Percentiles rank a stretch among this genome's conserved stretches.
phyloP scores from a whole-genome alignment of 768 basidiomycete species.

The Pluteus cervinus region DNA sequence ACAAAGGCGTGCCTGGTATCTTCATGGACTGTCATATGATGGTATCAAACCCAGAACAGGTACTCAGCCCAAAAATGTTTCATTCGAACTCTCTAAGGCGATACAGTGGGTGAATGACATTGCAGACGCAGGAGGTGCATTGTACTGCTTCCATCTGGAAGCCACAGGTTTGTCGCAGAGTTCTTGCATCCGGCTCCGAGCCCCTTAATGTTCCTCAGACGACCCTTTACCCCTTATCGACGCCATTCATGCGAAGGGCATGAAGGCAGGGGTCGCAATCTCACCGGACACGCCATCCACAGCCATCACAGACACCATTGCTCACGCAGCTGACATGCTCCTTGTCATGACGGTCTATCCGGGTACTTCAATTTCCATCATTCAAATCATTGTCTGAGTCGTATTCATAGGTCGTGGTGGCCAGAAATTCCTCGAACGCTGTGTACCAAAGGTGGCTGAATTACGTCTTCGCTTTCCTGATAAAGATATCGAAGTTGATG shows the following conservation, averaged over 20 bases:
- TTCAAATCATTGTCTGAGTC: background rate
- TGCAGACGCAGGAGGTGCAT: slow-evolving; percentile 88
- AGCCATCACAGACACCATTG: slow-evolving; percentile 83
- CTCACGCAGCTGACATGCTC: slow-evolving; percentile 83
- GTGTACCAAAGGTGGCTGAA: slow-evolving; percentile 89
- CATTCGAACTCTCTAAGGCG: slow-evolving; percentile 1
- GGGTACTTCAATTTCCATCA: slow-evolving; percentile 36
- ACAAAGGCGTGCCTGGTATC: slow-evolving; percentile 84
- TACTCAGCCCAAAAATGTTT: slow-evolving; percentile 17
- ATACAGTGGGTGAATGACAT: slow-evolving; percentile 92
- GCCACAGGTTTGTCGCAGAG: slow-evolving; percentile 62
- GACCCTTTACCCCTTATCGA: slow-evolving; percentile 73
- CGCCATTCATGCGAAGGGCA: slow-evolving; percentile 72
- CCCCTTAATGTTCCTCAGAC: slow-evolving; percentile 28
- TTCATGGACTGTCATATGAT: slow-evolving; percentile 99
- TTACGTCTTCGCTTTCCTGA: slow-evolving; percentile 86
- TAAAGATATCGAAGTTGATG: slow-evolving; percentile 98
- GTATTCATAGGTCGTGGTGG: slow-evolving; percentile 70
- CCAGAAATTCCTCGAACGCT: slow-evolving; percentile 92
- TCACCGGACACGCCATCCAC: slow-evolving; percentile 91
- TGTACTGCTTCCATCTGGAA: slow-evolving; percentile 97
- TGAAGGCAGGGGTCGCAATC: slow-evolving; percentile 96
- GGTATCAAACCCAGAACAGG: slow-evolving; percentile 91
- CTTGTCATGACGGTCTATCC: slow-evolving; percentile 99
- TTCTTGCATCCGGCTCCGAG: background rate